phyloP scores from a whole-genome alignment of 768 basidiomycete species.

The Termitomyces sp. region DNA sequence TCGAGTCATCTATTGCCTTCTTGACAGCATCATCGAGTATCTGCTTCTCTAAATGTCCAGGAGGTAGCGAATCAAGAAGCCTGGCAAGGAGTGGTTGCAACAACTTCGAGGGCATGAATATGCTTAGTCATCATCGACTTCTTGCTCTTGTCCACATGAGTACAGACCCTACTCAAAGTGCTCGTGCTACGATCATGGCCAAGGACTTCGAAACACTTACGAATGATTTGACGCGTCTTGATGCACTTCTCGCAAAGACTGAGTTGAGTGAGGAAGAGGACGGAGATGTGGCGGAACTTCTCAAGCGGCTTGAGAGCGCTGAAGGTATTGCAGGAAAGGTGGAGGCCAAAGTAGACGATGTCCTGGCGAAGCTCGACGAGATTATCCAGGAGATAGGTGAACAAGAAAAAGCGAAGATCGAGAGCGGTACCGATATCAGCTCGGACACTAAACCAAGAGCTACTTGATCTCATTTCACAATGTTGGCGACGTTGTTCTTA shows the following conservation, averaged over 20 bases:
- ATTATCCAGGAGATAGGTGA: slow-evolving; percentile 43
- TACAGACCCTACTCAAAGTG: slow-evolving; percentile 1
- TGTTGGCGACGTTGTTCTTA: slow-evolving; percentile 5
- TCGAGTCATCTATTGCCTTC: slow-evolving; percentile 37
- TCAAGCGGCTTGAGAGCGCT: slow-evolving; percentile 51
- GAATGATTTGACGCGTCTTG: slow-evolving; percentile 30
- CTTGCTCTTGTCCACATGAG: slow-evolving; percentile 8
- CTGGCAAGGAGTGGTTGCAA: slow-evolving; percentile 45
- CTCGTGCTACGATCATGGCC: slow-evolving; percentile 1
- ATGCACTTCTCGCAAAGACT: slow-evolving; percentile 25
- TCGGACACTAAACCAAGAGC: neutral
- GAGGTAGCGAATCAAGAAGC: slow-evolving; percentile 49
- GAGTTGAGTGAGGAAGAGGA: slow-evolving; percentile 31
- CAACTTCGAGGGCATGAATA: slow-evolving; percentile 36
- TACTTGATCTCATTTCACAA: neutral
- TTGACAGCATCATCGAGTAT: slow-evolving; percentile 46
- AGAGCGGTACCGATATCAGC: neutral
- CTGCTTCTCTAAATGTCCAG: slow-evolving; percentile 42
- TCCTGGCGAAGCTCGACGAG: slow-evolving; percentile 54
- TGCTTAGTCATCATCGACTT: slow-evolving; percentile 13
- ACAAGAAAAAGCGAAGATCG: neutral
- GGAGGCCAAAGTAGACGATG: slow-evolving; percentile 55
- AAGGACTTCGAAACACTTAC: slow-evolving; percentile 20
- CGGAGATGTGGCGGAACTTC: slow-evolving; percentile 42
- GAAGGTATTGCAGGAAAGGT: slow-evolving; percentile 56